Base-by-base conservation (phyloP, 768 basidiomycete genomes). In the Mycena amicta region DNA sequence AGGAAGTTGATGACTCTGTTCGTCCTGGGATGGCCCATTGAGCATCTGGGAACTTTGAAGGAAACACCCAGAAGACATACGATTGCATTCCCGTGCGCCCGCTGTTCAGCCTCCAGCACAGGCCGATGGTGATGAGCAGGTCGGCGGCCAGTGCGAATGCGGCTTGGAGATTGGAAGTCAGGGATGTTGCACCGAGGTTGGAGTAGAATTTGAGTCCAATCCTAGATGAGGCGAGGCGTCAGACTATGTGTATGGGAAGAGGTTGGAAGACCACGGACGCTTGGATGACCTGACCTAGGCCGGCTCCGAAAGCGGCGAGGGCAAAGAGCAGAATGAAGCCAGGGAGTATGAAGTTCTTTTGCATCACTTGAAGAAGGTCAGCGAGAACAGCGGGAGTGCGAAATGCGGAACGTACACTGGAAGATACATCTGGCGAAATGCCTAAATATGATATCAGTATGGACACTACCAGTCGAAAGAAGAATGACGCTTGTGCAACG, bases 1-100 rank as follows among this genome's bases (percentile, higher is more conserved):
- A 56, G 23, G 47, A 50, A 56, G 29, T 56, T 56, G 47, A 56
- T 45, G 11, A 50, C 39, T 5, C 39, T 49, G 39, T 56, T 56
- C 3, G 55, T 49, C 15, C 55, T 56, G 47, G 33, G 33, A 18
- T 47, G 29, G 27, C 6, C 23, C 6, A 11, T 25, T 6, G 18
- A 25, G 43, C 6, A 20, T 11, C 6, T 22, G 43, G 11, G 8
- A 25, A 46, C 8, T 46, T 8, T 6, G 20, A 22, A 22, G 20
- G 20, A 25, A 25, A 11, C 43, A 46, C n/a, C n/a, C n/a, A n/a
- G n/a, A n/a, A n/a, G n/a, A 30, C 33, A 28, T 40, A 56, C 55
- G 55, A 50, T 25, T 56, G 55, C 26, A 56, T 39, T n/a, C 47
- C 55, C 15, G 29, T 31, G 2, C 55, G 55, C 20, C 20, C 18